Conservation (phyloP, 352 stramenopile species). For the Globisporangium acanthophoron region DNA sequence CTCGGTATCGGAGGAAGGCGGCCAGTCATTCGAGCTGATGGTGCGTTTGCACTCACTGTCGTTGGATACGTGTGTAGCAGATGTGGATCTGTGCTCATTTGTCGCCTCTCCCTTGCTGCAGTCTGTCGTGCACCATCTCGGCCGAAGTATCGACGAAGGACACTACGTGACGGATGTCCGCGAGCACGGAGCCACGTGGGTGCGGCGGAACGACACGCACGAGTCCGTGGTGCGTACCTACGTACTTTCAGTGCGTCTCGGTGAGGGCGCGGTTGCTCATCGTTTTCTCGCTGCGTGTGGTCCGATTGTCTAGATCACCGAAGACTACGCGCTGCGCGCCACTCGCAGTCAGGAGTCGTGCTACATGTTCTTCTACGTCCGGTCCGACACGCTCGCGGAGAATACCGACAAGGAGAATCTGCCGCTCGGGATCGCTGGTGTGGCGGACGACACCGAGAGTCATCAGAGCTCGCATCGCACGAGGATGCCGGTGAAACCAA, state of each 20-base stretch:
- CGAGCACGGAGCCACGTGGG: slow-evolving; percentile 44
- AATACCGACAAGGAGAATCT: slow-evolving; percentile 65
- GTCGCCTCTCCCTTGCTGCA: slow-evolving; percentile 16
- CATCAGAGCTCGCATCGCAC: slow-evolving; percentile 17
- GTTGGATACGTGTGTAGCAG: not conserved
- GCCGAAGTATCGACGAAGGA: slow-evolving; percentile 70
- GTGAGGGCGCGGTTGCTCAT: not conserved
- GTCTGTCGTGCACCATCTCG: slow-evolving; percentile 82
- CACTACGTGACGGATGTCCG: slow-evolving; percentile 84
- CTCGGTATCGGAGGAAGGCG: slow-evolving; percentile 14
- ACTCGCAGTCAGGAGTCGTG: slow-evolving; percentile 79
- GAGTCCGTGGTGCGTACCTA: slow-evolving; percentile 51
- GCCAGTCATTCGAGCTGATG: slow-evolving; percentile 41
- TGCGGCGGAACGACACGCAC: slow-evolving; percentile 77
- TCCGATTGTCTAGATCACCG: slow-evolving; percentile 40
- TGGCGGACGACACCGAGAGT: not conserved
- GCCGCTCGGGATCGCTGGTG: slow-evolving; percentile 14
- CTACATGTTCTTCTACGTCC: slow-evolving; percentile 88
- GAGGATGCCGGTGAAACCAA: slow-evolving; percentile 4
- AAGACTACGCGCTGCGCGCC: slow-evolving; percentile 69
- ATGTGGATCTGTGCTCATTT: slow-evolving; percentile 5
- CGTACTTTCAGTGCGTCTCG: not conserved
- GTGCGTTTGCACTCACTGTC: slow-evolving; percentile 20
- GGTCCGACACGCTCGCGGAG: slow-evolving; percentile 18
- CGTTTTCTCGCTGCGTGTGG: not conserved